Evolutionary conservation across 208 protist genomes (phyloP), one percentile per base, ranked within the genome.

Genomic region (Leptomonas pyrrhocoris): DNA sequence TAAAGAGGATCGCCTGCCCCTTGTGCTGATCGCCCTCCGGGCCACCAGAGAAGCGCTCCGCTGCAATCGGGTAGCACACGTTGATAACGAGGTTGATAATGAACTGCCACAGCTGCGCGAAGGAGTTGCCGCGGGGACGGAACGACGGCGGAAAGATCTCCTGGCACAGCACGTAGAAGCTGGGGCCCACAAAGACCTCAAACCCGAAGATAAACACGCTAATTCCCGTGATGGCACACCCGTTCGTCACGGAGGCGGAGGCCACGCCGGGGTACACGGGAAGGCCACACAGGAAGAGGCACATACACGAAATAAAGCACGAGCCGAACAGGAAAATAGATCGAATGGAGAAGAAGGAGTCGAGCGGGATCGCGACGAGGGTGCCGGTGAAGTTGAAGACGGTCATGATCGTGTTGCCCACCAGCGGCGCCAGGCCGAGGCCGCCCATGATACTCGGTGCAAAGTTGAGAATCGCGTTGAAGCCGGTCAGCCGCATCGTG

Each of bases 381-480:
- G 68, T 56, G 9, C 79, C 81, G 42, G 81, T 25, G 38, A 83
- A 80, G 70, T 87, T 91, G 71, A 80, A 85, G 28, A 83, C 85
- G 23, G 57, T 57, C 68, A 91, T 83, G 0, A 91, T 75, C n/a
- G 81, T 70, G 63, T 83, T 85, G 25, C 85, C 85, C 0, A 80
- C 43, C 2, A 85, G 68, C 2, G 79, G 74, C 0, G 72, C 61
- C 27, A 85, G 43, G 15, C 71, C 73, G 12, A 86, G 43, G 45
- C 46, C 67, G 27, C 51, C 36, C 66, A 78, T 84, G 42, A 91
- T 82, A 25, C 42, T 83, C 0, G 81, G 81, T 2, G 79, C 81
- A 55, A 88, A 91, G 71, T 83, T 86, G 78, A 83, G 83, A 12
- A 86, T 67, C 16, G 85, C 81, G 73, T 86, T 85, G 34, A 91